These are phyloP conservation scores for Geotrichum carabidarum DNA, from an alignment of 1,139 yeast species.

Conservation along the genomic window DNA sequence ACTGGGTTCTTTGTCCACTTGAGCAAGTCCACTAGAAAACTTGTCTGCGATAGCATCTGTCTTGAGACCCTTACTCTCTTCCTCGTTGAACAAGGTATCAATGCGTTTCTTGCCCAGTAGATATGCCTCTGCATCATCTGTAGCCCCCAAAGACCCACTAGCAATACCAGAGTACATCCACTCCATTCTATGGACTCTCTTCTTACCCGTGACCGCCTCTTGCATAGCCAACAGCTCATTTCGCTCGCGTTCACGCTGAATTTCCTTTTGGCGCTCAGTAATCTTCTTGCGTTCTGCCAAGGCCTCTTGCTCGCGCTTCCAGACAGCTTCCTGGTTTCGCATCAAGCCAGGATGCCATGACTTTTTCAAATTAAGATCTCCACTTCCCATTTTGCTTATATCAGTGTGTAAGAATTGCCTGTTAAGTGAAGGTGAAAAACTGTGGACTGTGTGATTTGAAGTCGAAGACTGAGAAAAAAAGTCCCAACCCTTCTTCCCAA, in stretches of 20 bases:
- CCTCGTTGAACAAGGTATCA: conserved; percentile 33
- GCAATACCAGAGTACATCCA: conserved; percentile 77
- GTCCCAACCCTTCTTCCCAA: no score
- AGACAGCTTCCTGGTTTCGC: conserved; percentile 80
- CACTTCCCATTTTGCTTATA: conserved; percentile 29
- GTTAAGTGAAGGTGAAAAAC: no score
- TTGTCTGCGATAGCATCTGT: conserved; percentile 23
- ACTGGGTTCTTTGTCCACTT: conserved; percentile 22
- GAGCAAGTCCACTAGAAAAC: conserved; percentile 21
- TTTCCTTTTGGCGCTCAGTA: conserved; percentile 60
- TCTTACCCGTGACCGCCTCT: conserved; percentile 44
- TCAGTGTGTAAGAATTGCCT: no score
- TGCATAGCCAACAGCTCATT: conserved; percentile 54
- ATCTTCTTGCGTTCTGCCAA: conserved; percentile 64
- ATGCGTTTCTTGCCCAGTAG: conserved; percentile 49
- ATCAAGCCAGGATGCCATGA: conserved; percentile 93
- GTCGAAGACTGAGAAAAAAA: no score
- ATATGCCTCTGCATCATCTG: conserved; percentile 43
- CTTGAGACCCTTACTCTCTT: conserved; percentile 22
- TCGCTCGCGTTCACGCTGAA: conserved; percentile 58
- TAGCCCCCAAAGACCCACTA: conserved; percentile 23
- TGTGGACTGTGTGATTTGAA: no score
- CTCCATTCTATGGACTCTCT: conserved; percentile 50
- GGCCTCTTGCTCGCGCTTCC: conserved; percentile 78
- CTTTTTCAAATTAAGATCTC: conserved; percentile 81